A percentile compares a stretch with the other conserved stretches of the same genome.
These are phyloP conservation scores for Blastobotrys indianensis DNA, from an alignment of 1,139 yeast species.

Conservation along the genomic window DNA sequence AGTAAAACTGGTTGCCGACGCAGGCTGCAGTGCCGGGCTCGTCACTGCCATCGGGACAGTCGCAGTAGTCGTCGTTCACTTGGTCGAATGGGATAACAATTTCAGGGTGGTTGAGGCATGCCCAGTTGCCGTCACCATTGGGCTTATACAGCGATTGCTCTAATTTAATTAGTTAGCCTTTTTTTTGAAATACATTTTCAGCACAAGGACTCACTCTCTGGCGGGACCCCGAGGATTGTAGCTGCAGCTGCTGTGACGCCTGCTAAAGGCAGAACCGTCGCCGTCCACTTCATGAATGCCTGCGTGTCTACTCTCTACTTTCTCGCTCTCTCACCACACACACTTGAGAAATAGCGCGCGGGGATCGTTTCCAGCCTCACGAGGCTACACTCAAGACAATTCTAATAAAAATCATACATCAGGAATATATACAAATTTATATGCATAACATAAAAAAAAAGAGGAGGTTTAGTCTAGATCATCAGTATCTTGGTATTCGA, in stretches of 20 bases:
- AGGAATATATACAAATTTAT: too few relatives aligned
- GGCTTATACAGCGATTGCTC: slow-evolving; percentile 45
- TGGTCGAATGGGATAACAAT: slow-evolving; percentile 53
- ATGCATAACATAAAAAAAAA: neutral
- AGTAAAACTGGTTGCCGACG: slow-evolving; percentile 53
- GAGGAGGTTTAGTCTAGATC: neutral
- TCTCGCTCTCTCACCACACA: neutral
- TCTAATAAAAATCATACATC: too few relatives aligned
- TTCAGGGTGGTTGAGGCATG: slow-evolving; percentile 61
- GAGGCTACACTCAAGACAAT: too few relatives aligned
- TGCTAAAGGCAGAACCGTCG: neutral
- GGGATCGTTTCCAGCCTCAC: too few relatives aligned
- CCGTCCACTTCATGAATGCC: neutral
- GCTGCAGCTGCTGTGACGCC: slow-evolving; percentile 4
- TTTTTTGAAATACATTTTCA: too few relatives aligned
- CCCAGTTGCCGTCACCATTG: slow-evolving; percentile 49
- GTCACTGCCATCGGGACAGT: slow-evolving; percentile 97
- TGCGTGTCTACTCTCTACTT: neutral
- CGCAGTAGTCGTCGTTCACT: slow-evolving; percentile 86
- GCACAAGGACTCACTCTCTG: slow-evolving; percentile 3
- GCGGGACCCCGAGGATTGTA: slow-evolving; percentile 5
- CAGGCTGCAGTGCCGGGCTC: slow-evolving; percentile 97
- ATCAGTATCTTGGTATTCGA: slow-evolving; percentile 6
- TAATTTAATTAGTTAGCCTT: neutral
- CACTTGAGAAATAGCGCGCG: neutral